Evolutionary conservation across 148 eudicot genomes (phyloP).

Genomic region (Rhododendron kiyosumense): DNA sequence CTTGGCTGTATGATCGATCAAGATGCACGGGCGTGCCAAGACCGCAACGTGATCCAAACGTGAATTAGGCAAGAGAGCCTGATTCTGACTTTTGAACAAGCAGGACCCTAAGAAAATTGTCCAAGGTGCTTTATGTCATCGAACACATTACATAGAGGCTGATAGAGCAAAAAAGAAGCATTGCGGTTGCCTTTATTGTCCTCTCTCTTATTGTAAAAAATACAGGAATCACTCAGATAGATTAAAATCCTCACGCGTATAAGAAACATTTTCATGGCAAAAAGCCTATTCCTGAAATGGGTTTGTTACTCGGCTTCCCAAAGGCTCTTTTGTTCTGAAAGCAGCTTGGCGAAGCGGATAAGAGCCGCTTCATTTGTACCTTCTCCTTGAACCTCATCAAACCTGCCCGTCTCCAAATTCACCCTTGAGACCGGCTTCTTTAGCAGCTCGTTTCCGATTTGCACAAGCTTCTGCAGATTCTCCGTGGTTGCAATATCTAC

Average conservation of each 20-base stretch:
- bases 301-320: constrained; percentile 10
- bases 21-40: no score
- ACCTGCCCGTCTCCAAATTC: constrained; percentile 53
- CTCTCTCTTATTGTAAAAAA: background rate
- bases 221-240: background rate
- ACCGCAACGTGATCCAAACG: no score
- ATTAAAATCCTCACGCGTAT: background rate
- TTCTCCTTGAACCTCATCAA: constrained; percentile 27
- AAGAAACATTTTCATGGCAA: background rate
- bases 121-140: background rate
- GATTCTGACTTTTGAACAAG: no score
- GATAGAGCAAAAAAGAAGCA: background rate
- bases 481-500: constrained; percentile 48
- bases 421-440: constrained; percentile 44
- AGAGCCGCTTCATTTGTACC: constrained; percentile 56
- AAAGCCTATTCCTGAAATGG: background rate
- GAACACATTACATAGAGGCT: background rate
- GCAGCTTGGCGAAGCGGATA: constrained; percentile 43
- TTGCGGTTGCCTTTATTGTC: background rate
- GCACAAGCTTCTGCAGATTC: constrained; percentile 46
- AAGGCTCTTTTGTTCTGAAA: constrained; percentile 49
- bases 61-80: no score
- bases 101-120: background rate
- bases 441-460: constrained; percentile 45
- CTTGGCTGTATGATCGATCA: no score